These are phyloP conservation scores for Neonectria punicea DNA, from an alignment of 2,329 filamentous ascomycete species.

Conservation along the genomic window DNA sequence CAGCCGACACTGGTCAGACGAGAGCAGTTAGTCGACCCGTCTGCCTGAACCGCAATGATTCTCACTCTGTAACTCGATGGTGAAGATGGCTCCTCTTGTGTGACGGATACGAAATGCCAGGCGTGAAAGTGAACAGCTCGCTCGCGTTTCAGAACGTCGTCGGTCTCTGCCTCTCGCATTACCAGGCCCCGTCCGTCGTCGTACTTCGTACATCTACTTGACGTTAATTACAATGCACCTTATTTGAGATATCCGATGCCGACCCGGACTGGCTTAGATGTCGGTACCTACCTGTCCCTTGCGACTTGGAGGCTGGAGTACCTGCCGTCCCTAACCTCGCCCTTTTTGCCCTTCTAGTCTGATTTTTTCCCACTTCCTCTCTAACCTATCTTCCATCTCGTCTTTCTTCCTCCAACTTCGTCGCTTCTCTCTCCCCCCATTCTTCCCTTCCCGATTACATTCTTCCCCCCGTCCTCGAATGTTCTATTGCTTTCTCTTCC, in stretches of 20 bases:
- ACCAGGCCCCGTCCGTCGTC: not conserved
- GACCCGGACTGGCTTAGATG: not conserved
- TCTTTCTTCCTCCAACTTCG: not conserved
- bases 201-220: slow-evolving; percentile 9
- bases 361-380: slow-evolving; percentile 14
- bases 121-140: not conserved
- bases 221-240: slow-evolving; percentile 12
- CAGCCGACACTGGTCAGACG: not conserved
- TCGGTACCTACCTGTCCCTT: slow-evolving; percentile 8
- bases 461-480: not conserved
- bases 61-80: not conserved
- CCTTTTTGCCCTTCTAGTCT: not conserved
- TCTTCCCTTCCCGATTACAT: not conserved
- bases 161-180: not conserved
- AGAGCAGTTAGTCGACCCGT: not conserved
- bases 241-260: slow-evolving; percentile 6
- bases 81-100: not conserved
- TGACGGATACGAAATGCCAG: not conserved
- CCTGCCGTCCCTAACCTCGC: slow-evolving; percentile 5
- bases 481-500: slow-evolving; percentile 4
- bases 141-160: slow-evolving; percentile 18
- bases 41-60: not conserved
- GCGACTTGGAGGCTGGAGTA: slow-evolving; percentile 1
- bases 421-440: not conserved
- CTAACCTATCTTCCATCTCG: slow-evolving; percentile 4